A percentile compares a stretch with the other conserved stretches of the same genome.
Evolutionary conservation across 2,329 filamentous ascomycete species (phyloP).

Genomic region (Helminthosporium solani): DNA sequence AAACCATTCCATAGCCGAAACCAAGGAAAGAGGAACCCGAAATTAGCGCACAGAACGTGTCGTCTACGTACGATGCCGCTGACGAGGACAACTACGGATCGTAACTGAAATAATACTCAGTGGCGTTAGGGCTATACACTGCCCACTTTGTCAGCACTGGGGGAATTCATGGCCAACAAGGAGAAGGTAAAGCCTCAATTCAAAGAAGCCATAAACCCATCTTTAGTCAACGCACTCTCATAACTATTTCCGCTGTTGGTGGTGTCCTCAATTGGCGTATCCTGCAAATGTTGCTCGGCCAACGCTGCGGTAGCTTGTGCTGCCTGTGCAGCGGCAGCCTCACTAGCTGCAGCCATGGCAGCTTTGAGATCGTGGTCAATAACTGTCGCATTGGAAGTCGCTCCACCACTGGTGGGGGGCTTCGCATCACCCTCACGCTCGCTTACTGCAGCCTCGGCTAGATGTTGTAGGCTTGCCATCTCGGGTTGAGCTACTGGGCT

Average conservation of each 20-base stretch:
- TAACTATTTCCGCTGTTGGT: constrained; percentile 12
- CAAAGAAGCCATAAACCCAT: constrained; percentile 6
- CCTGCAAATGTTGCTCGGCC: constrained; percentile 32
- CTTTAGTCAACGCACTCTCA: constrained; percentile 9
- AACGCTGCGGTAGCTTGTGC: constrained; percentile 40
- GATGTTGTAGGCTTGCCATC: constrained; percentile 42
- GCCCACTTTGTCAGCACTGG: neutral
- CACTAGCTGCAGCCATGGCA: constrained; percentile 40
- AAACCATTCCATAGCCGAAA: too few species aligned
- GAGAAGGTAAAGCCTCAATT: neutral
- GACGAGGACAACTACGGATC: neutral
- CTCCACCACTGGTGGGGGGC: constrained; percentile 24
- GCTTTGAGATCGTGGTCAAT: constrained; percentile 39
- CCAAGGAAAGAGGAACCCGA: neutral
- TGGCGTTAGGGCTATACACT: neutral
- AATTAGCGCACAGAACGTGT: neutral
- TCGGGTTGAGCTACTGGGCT: constrained; percentile 33
- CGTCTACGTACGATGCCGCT: neutral
- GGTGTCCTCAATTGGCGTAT: constrained; percentile 9
- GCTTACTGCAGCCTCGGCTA: constrained; percentile 42
- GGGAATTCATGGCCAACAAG: too few species aligned
- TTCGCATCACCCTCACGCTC: constrained; percentile 36
- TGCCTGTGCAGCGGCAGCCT: constrained; percentile 37
- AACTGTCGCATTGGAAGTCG: constrained; percentile 15
- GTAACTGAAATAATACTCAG: neutral